Percentiles rank a stretch among this genome's conserved stretches.
phyloP scores from a whole-genome alignment of 768 basidiomycete genomes.

The Roridomyces roridus region DNA sequence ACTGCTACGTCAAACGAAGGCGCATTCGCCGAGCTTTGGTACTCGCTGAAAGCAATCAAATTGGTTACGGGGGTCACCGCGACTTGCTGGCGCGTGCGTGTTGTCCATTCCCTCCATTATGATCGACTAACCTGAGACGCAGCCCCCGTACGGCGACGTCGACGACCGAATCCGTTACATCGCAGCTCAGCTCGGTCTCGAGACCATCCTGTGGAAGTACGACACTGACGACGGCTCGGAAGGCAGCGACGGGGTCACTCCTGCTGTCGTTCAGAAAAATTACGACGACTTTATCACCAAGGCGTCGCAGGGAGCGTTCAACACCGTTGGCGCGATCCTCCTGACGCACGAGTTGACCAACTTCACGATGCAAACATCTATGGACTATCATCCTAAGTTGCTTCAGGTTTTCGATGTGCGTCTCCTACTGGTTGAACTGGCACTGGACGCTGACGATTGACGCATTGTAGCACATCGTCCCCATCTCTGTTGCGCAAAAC shows the following conservation, averaged over 20 bases:
- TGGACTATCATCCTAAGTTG: constrained; percentile 54
- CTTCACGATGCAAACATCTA: constrained; percentile 62
- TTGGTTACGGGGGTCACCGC: constrained; percentile 62
- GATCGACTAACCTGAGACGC: not conserved
- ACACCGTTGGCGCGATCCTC: constrained; percentile 11
- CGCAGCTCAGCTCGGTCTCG: constrained; percentile 12
- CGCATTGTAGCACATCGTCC: constrained; percentile 47
- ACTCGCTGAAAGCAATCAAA: constrained; percentile 65
- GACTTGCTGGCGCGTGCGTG: constrained; percentile 55
- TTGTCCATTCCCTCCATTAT: not conserved
- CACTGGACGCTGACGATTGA: not conserved
- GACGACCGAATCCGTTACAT: constrained; percentile 21
- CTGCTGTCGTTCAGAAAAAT: not conserved
- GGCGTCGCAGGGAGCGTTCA: not conserved
- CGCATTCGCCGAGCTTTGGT: constrained; percentile 83
- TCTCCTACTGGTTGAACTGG: not conserved
- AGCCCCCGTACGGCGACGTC: constrained; percentile 19
- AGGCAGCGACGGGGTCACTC: not conserved
- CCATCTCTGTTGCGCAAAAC: constrained; percentile 59
- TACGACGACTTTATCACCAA: constrained; percentile 4
- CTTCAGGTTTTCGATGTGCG: constrained; percentile 51
- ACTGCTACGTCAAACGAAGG: constrained; percentile 64
- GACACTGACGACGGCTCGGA: constrained; percentile 48
- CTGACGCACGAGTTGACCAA: constrained; percentile 62
- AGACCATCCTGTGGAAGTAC: constrained; percentile 75